Conservation (phyloP, 2,329 filamentous ascomycete species). For the Colletotrichum truncatum region DNA sequence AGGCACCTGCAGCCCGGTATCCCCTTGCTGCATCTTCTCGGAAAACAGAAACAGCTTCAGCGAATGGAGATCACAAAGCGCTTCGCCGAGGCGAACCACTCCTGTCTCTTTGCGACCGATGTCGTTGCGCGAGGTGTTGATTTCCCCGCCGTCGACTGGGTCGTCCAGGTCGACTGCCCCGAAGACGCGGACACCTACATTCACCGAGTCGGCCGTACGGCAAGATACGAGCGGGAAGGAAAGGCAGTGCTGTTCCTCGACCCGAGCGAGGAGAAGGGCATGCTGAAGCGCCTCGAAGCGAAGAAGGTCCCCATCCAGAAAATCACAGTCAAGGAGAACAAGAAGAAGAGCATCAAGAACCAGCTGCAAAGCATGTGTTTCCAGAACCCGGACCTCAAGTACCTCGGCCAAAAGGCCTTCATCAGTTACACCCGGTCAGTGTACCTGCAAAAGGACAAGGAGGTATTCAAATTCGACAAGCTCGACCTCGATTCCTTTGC, state of each 20-base stretch:
- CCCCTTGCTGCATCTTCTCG: slow-evolving; percentile 90
- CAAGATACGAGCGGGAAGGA: slow-evolving; percentile 89
- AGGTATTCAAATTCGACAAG: slow-evolving; percentile 85
- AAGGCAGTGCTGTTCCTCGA: slow-evolving; percentile 91
- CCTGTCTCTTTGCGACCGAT: slow-evolving; percentile 94
- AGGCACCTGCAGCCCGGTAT: slow-evolving; percentile 94
- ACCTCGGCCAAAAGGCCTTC: slow-evolving; percentile 95
- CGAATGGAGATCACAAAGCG: slow-evolving; percentile 87
- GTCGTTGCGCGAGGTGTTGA: slow-evolving; percentile 94
- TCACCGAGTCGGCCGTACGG: slow-evolving; percentile 92
- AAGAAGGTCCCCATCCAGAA: slow-evolving; percentile 90
- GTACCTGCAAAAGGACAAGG: slow-evolving; percentile 89
- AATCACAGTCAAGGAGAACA: slow-evolving; percentile 88
- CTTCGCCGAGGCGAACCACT: slow-evolving; percentile 82
- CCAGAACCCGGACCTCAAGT: slow-evolving; percentile 92
- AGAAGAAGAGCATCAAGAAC: slow-evolving; percentile 85
- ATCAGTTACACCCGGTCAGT: slow-evolving; percentile 88
- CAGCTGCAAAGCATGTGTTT: slow-evolving; percentile 96
- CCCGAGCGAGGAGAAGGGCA: slow-evolving; percentile 91
- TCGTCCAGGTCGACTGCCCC: slow-evolving; percentile 97
- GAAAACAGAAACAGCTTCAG: slow-evolving; percentile 90
- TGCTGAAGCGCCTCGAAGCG: slow-evolving; percentile 83
- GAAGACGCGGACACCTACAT: slow-evolving; percentile 99
- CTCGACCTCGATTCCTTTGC: slow-evolving; percentile 89
- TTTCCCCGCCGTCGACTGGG: slow-evolving; percentile 97